Evolutionary conservation across 495 filamentous ascomycete species (phyloP).

Genomic region (Venustampulla echinocandica): DNA sequence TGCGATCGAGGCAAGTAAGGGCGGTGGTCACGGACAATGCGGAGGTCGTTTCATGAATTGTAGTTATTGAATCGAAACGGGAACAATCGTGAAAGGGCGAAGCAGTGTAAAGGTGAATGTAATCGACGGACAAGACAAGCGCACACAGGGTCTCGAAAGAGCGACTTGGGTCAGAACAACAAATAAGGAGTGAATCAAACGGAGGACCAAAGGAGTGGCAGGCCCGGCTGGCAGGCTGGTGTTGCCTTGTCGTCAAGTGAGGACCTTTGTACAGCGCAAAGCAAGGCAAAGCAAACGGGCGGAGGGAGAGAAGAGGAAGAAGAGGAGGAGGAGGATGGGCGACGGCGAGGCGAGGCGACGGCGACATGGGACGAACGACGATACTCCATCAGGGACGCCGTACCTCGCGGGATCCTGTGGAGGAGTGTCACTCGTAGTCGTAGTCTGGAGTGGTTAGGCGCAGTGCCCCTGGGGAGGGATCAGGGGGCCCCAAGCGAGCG

Average conservation of each 20-base stretch:
- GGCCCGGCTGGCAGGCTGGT: conserved; percentile 19
- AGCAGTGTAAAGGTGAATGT: background rate
- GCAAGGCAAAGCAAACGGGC: background rate
- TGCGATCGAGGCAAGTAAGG: background rate
- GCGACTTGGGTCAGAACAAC: conserved; percentile 19
- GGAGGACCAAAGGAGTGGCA: conserved; percentile 20
- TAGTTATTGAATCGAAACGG: too few species aligned
- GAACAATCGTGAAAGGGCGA: background rate
- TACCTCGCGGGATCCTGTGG: too few species aligned
- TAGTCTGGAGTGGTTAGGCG: too few species aligned
- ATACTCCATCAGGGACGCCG: too few species aligned
- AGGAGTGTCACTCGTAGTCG: too few species aligned
- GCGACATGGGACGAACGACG: too few species aligned
- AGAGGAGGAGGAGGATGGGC: background rate
- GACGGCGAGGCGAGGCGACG: too few species aligned
- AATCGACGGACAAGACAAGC: background rate
- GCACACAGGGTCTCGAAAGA: conserved; percentile 12
- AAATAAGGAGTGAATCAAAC: conserved; percentile 13
- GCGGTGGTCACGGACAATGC: background rate
- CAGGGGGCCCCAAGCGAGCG: too few species aligned
- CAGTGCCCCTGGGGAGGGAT: too few species aligned
- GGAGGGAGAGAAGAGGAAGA: background rate
- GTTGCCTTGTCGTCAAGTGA: too few species aligned
- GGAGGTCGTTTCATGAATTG: background rate
- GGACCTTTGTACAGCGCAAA: background rate